Conservation (phyloP, 768 basidiomycete species). For the Macrocybe gigantea region DNA sequence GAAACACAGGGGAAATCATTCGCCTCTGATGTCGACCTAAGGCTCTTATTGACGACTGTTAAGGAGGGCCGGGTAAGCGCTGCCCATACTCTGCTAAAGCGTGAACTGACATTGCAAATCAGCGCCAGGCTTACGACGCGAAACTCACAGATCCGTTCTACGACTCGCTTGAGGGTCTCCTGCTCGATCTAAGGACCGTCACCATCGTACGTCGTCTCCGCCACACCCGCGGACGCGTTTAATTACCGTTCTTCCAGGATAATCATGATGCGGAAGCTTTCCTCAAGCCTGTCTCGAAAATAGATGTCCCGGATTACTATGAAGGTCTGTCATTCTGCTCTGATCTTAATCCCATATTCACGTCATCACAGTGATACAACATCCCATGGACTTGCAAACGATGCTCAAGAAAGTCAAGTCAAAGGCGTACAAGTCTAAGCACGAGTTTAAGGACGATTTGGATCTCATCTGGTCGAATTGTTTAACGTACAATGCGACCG, state of each 20-base stretch:
- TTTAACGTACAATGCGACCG: constrained; percentile 83
- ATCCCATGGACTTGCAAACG: constrained; percentile 93
- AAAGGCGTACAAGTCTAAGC: constrained; percentile 89
- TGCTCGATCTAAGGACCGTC: constrained; percentile 77
- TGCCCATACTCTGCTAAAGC: constrained; percentile 12
- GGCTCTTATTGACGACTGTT: constrained; percentile 75
- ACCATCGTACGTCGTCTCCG: constrained; percentile 46
- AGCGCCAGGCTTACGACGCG: constrained; percentile 48
- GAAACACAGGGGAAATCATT: constrained; percentile 63
- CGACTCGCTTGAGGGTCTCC: constrained; percentile 86
- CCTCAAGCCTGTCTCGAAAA: constrained; percentile 84
- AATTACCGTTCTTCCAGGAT: constrained; percentile 39
- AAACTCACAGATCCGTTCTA: constrained; percentile 88
- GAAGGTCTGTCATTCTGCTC: constrained; percentile 51
- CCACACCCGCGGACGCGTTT: constrained; percentile 16
- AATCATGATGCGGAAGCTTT: constrained; percentile 93
- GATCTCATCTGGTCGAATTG: constrained; percentile 98
- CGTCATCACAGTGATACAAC: constrained; percentile 66
- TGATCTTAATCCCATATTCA: constrained; percentile 6
- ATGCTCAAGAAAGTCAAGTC: constrained; percentile 92
- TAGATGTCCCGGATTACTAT: constrained; percentile 91
- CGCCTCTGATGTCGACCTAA: constrained; percentile 66
- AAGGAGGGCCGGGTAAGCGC: constrained; percentile 81
- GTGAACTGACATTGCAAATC: constrained; percentile 4
- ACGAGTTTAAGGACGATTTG: constrained; percentile 89